These are phyloP conservation scores for Podila horticola DNA, from an alignment of 192 early-diverging fungal genomes.

Conservation along the genomic window DNA sequence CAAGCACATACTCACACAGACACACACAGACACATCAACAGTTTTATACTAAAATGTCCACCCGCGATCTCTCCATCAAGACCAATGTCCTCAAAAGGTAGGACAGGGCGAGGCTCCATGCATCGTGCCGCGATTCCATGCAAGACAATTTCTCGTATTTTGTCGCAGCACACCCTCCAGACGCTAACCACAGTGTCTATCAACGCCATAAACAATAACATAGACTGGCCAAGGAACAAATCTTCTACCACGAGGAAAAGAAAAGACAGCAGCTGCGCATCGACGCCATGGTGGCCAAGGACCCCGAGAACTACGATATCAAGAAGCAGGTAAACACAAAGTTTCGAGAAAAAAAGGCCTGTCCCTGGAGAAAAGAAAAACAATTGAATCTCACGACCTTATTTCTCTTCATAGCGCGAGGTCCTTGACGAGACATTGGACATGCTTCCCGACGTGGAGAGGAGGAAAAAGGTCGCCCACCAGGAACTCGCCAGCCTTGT, in stretches of 20 bases:
- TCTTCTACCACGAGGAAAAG: constrained; percentile 62
- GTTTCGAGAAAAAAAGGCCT: too few species aligned
- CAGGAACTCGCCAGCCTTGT: constrained; percentile 57
- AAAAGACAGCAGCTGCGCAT: constrained; percentile 61
- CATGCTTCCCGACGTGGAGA: constrained; percentile 71
- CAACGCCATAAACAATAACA: too few species aligned
- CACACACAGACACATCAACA: not conserved
- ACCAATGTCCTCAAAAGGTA: constrained; percentile 71
- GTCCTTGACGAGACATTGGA: constrained; percentile 68
- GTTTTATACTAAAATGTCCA: constrained; percentile 46
- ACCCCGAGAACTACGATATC: constrained; percentile 66
- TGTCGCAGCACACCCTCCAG: not conserved
- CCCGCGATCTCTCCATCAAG: constrained; percentile 68
- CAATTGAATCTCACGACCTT: too few species aligned
- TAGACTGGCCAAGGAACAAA: constrained; percentile 63
- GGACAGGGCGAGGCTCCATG: not conserved
- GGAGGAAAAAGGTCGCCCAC: constrained; percentile 56
- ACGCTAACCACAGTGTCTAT: too few species aligned
- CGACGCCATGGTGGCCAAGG: constrained; percentile 58
- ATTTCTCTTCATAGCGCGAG: constrained; percentile 52
- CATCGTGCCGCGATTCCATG: not conserved
- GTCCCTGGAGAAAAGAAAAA: too few species aligned
- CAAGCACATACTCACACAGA: not conserved
- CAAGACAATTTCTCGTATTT: not conserved
- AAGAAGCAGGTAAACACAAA: constrained; percentile 64